Conservation (phyloP, 495 filamentous ascomycete genomes). For the Penicillium manginii region DNA sequence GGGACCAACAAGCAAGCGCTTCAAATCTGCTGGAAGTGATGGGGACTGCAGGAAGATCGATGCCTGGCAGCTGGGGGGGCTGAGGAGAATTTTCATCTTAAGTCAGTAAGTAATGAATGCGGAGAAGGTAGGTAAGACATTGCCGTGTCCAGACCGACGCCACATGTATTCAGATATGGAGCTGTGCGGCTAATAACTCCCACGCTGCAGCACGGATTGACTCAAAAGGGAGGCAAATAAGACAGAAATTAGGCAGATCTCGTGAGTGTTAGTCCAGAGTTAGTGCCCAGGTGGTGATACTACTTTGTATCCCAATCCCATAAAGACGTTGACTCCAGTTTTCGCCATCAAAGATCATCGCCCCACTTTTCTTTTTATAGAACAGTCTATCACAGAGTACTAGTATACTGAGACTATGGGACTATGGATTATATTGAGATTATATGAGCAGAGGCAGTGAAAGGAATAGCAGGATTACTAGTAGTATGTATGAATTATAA, state of each 20-base stretch:
- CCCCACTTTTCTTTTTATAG: conserved; percentile 4
- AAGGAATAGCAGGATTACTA: too few species aligned
- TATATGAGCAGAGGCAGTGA: neutral
- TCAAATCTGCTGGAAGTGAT: too few species aligned
- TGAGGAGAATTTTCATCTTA: too few species aligned
- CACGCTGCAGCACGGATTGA: neutral
- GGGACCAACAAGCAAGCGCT: too few species aligned
- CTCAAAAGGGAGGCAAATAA: neutral
- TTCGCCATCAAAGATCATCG: neutral
- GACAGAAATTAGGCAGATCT: neutral
- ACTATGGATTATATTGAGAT: neutral
- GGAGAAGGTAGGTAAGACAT: neutral
- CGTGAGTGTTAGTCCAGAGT: too few species aligned
- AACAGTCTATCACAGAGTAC: neutral
- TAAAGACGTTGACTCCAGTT: neutral
- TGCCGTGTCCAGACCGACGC: neutral
- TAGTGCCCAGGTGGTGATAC: too few species aligned
- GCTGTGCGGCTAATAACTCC: too few species aligned
- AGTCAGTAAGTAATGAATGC: neutral
- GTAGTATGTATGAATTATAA: too few species aligned
- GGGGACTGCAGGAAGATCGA: neutral
- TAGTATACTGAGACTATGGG: neutral
- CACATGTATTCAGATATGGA: neutral
- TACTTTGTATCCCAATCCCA: too few species aligned
- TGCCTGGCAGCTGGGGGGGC: neutral